Percentiles rank a stretch among this genome's conserved stretches.
These are phyloP conservation scores for Penicillium cosmopolitanum DNA, from an alignment of 495 filamentous ascomycete genomes.

Conservation along the genomic window DNA sequence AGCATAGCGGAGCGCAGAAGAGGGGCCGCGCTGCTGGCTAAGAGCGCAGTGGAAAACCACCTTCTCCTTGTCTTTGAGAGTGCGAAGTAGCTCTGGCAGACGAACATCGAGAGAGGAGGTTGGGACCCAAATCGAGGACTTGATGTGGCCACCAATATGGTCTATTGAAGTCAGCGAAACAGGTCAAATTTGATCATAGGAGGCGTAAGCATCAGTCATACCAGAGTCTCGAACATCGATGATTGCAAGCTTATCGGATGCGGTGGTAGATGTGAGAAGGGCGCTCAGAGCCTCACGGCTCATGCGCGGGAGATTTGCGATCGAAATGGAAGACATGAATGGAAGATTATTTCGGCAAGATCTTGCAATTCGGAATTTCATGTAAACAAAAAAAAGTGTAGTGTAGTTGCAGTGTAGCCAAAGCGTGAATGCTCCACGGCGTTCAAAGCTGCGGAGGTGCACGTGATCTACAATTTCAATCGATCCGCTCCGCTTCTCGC, in stretches of 20 bases:
- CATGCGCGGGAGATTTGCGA: conserved; percentile 67
- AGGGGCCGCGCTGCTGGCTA: conserved; percentile 74
- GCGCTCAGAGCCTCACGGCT: conserved; percentile 63
- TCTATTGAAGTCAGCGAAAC: conserved; percentile 52
- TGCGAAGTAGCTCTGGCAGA: conserved; percentile 80
- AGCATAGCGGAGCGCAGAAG: conserved; percentile 48
- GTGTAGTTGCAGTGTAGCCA: neutral
- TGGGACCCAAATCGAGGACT: conserved; percentile 71
- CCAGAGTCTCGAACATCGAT: conserved; percentile 89
- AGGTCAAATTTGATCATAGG: neutral
- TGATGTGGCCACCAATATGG: conserved; percentile 91
- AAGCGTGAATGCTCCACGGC: neutral
- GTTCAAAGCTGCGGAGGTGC: conserved; percentile 9
- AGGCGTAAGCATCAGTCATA: conserved; percentile 23
- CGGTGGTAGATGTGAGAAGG: conserved; percentile 39
- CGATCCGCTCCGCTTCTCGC: conserved; percentile 18
- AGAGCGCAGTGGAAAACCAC: conserved; percentile 97
- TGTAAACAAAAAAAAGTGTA: neutral
- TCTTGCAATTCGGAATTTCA: neutral
- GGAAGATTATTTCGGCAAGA: neutral
- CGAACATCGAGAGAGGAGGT: conserved; percentile 70
- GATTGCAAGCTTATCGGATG: conserved; percentile 61
- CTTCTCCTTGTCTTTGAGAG: conserved; percentile 73
- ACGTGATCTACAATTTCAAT: conserved; percentile 36
- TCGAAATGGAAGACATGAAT: conserved; percentile 59